phyloP scores from a whole-genome alignment of 805 yeast genomes.

The Ogataea trehaloabstinens region DNA sequence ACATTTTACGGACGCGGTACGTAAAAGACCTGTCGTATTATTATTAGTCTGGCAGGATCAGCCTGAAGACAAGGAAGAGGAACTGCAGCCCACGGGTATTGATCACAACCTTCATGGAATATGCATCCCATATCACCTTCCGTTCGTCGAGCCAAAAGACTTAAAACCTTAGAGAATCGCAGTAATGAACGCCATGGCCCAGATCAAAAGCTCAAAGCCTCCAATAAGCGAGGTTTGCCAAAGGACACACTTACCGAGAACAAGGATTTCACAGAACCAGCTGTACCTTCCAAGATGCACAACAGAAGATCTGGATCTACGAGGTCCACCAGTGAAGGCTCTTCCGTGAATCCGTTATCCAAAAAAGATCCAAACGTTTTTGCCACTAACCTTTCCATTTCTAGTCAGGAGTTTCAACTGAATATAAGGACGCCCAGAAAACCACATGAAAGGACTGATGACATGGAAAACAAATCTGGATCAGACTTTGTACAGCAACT shows the following conservation, averaged over 20 bases:
- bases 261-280: constrained; percentile 12
- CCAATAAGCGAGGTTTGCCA: not conserved
- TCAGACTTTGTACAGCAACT: constrained; percentile 18
- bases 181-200: constrained; percentile 4
- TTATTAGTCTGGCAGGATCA: too few relatives aligned
- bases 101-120: too few relatives aligned
- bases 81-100: too few relatives aligned
- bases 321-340: constrained; percentile 3
- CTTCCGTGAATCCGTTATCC: constrained; percentile 4
- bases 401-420: constrained; percentile 17
- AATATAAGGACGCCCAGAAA: constrained; percentile 23
- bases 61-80: too few relatives aligned
- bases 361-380: constrained; percentile 23
- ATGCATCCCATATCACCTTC: constrained; percentile 1
- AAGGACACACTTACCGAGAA: constrained; percentile 1
- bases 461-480: constrained; percentile 8
- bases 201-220: not conserved
- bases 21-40: too few relatives aligned
- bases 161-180: constrained; percentile 3
- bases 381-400: constrained; percentile 4
- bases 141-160: constrained; percentile 1
- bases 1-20: too few relatives aligned
- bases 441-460: not conserved
- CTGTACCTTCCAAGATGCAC: constrained; percentile 6
- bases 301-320: constrained; percentile 1